phyloP scores from a whole-genome alignment of 345 rosid species.

The rapeseed (Brassica napus) region Da-Ae NC_063450.1:45864501-45865000 shows the following conservation, averaged over 20 bases:
- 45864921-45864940: conserved; percentile 44
- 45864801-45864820: conserved; percentile 57
- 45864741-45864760: conserved; percentile 68
- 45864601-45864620: not conserved
- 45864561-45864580: not conserved
- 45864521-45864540: conserved; percentile 50
- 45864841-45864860: conserved; percentile 70
- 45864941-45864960: not conserved
- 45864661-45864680: not conserved
- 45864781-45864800: conserved; percentile 88
- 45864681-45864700: not conserved
- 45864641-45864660: not conserved
- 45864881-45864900: conserved; percentile 69
- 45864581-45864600: not conserved
- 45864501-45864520: conserved; percentile 63
- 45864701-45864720: not conserved
- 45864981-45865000: conserved; percentile 18
- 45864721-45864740: too few species aligned
- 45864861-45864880: conserved; percentile 57
- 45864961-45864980: not conserved
- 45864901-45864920: conserved; percentile 77
- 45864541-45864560: conserved; percentile 45
- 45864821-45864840: conserved; percentile 57
- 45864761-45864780: conserved; percentile 97
- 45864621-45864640: not conserved